Base-by-base conservation (phyloP, 192 early-diverging fungal genomes). In the Coemansia umbellata region DNA sequence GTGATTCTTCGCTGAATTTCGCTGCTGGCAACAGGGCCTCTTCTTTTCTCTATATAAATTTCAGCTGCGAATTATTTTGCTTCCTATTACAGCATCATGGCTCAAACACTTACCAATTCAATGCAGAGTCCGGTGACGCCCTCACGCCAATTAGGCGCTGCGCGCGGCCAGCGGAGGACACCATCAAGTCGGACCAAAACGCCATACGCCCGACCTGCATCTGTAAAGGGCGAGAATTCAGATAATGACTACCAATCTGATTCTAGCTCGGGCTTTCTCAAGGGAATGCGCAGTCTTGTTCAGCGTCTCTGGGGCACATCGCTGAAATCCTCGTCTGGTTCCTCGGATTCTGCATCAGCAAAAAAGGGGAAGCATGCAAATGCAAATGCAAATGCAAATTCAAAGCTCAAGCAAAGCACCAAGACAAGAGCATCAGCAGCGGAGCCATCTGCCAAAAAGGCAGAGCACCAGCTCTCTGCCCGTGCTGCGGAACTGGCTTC, bases 231-330 rank as follows among this genome's bases (percentile, higher is more conserved):
- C 27, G 22, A 48, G 15, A 33, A 31, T 35, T 26, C 33, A 27
- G 55, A 50, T 31, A 19, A 39, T 7, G 47, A 58, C 14, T 60
- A 59, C 59, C 30, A 67, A 18, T 26, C 59, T 8, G 37, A 47
- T n/a, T 42, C 55, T 22, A 63, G 31, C 17, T 53, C 64, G 7
- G 53, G 72, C 5, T 74, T 74, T 31, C 50, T 74, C 9, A 53
- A 51, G n/a, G 72, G 72, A 59, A 74, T 74, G 72, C 64, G 65
- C 28, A 74, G 60, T 21, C 60, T 74, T 6, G 64, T 74, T 9
- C 53, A 65, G 21, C 72, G 72, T 17, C 52, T 74, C 30, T 74
- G 72, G 72, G 59, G 60, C 43, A 64, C 72, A 2, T 59, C 72
- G 30, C 31, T 74, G 23, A 63, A 63, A 56, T 42, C 60, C 5